Percentiles rank a stretch among this genome's conserved stretches.
These are phyloP conservation scores for Gamarada debralockiae DNA, from an alignment of 495 filamentous ascomycete species.

Conservation along the genomic window DNA sequence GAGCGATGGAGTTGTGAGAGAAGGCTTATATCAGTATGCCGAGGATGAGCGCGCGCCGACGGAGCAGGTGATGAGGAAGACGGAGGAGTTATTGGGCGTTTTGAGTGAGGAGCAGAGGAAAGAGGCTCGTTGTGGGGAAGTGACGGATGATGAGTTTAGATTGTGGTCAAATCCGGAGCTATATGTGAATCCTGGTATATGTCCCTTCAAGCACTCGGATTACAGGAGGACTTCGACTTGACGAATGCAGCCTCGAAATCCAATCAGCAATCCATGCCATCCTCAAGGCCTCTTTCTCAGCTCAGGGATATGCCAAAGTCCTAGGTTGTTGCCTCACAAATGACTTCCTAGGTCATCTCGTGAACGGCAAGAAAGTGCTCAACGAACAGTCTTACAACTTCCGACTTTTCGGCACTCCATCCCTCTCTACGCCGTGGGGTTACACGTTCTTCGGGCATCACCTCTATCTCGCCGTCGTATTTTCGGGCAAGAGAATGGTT, in stretches of 20 bases:
- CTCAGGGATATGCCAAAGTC: constrained; percentile 68
- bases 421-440: constrained; percentile 56
- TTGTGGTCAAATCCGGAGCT: constrained; percentile 28
- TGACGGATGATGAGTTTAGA: constrained; percentile 23
- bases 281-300: constrained; percentile 51
- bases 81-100: constrained; percentile 10
- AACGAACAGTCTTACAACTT: constrained; percentile 78
- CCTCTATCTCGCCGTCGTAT: constrained; percentile 64
- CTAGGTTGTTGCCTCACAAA: constrained; percentile 70
- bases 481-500: constrained; percentile 56
- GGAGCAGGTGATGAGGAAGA: constrained; percentile 9
- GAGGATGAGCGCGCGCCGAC: constrained; percentile 25
- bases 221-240: constrained; percentile 20
- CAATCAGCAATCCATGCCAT: constrained; percentile 18
- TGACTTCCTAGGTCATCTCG: constrained; percentile 70
- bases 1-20: constrained; percentile 18
- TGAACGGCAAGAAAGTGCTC: constrained; percentile 55
- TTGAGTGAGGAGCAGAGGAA: constrained; percentile 18
- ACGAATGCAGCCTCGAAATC: constrained; percentile 17
- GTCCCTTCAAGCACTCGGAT: not conserved
- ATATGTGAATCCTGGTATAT: constrained; percentile 24
- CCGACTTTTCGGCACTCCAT: constrained; percentile 42
- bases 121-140: constrained; percentile 17
- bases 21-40: constrained; percentile 19
- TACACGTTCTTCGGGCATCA: constrained; percentile 77